phyloP scores from a whole-genome alignment of 768 basidiomycete genomes.

The Leccinum olivaceopallidum region DNA sequence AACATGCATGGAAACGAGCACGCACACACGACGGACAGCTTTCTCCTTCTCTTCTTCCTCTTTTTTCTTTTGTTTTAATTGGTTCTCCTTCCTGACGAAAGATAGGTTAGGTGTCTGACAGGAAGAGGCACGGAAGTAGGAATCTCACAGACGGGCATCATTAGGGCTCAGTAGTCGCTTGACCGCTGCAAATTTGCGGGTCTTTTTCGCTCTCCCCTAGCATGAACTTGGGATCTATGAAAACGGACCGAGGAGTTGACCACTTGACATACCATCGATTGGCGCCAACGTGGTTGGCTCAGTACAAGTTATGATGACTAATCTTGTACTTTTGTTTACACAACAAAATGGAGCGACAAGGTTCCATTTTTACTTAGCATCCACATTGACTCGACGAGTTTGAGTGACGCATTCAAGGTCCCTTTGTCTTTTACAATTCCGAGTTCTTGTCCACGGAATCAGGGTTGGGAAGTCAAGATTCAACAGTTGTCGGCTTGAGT shows the following conservation, averaged over 20 bases:
- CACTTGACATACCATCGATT: conserved; percentile 21
- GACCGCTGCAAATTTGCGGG: conserved; percentile 90
- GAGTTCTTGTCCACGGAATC: background rate
- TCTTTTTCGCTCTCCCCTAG: conserved; percentile 90
- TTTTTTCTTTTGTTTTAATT: conserved; percentile 85
- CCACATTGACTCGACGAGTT: background rate
- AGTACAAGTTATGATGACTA: background rate
- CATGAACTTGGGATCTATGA: background rate
- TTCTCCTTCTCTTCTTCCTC: conserved; percentile 80
- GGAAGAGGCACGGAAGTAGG: background rate
- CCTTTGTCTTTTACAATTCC: background rate
- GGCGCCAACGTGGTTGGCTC: background rate
- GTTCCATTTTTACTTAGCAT: background rate
- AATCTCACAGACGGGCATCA: conserved; percentile 83
- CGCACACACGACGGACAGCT: conserved; percentile 77
- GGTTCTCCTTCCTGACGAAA: conserved; percentile 81
- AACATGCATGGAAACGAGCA: conserved; percentile 15
- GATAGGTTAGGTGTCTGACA: conserved; percentile 1
- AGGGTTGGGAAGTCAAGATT: background rate
- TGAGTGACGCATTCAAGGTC: background rate
- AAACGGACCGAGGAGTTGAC: no score
- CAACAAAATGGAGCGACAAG: background rate
- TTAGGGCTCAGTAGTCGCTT: conserved; percentile 94
- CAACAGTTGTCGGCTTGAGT: background rate
- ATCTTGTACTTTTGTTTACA: background rate